Evolutionary conservation across 202 grass and related monocot species (phyloP).

Genomic region (Hordeum pubiflorum): DNA sequence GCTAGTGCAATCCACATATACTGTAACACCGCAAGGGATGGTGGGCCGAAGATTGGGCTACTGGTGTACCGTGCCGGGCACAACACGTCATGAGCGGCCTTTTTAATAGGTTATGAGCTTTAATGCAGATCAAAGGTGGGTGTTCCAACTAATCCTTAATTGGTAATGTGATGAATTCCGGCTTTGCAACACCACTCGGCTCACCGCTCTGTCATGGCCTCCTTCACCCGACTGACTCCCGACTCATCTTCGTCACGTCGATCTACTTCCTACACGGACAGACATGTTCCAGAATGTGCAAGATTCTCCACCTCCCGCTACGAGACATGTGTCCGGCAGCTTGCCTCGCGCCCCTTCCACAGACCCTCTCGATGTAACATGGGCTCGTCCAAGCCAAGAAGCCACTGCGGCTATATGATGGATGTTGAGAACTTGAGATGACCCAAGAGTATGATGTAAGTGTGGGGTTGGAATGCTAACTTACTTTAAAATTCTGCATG

Average conservation of each 20-base stretch:
- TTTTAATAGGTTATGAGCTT: background rate
- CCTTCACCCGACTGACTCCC: background rate
- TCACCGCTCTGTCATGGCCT: background rate
- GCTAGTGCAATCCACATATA: no score
- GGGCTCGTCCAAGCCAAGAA: background rate
- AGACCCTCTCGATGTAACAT: background rate
- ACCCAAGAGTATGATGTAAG: background rate
- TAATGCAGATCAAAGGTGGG: background rate
- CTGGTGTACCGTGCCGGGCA: background rate
- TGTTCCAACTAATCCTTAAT: background rate
- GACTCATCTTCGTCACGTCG: background rate
- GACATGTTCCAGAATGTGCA: background rate
- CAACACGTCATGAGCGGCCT: background rate
- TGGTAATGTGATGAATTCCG: background rate
- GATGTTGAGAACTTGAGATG: background rate
- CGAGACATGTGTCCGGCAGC: background rate
- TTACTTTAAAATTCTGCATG: constrained; percentile 8
- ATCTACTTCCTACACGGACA: background rate
- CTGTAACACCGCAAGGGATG: no score
- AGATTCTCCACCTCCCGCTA: background rate
- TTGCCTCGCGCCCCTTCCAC: background rate
- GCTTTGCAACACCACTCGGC: background rate
- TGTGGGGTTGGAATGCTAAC: background rate
- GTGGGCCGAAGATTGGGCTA: background rate
- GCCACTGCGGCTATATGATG: background rate